phyloP scores from a whole-genome alignment of 139 green algal species.

The Closterium sp. region DNA sequence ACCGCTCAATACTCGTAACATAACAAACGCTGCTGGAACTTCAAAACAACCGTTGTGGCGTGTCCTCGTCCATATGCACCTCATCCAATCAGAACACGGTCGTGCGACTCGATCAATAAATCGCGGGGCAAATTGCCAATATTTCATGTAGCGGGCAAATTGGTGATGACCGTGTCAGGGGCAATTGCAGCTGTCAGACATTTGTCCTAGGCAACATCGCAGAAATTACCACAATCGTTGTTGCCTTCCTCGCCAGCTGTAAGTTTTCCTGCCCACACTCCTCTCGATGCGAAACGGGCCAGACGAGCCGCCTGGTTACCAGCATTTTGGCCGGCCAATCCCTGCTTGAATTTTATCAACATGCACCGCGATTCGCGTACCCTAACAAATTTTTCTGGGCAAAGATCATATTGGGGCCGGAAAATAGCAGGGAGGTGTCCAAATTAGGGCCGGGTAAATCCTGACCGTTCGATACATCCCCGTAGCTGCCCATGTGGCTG shows the following conservation, averaged over 20 bases:
- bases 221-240: not conserved
- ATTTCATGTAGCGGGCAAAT: not conserved
- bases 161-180: not conserved
- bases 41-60: no score
- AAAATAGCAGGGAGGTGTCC: no score
- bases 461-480: no score
- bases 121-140: not conserved
- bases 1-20: no score
- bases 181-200: not conserved
- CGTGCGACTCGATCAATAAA: no score
- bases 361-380: not conserved
- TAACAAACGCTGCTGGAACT: no score
- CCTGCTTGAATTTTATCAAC: not conserved
- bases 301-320: not conserved
- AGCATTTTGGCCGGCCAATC: not conserved
- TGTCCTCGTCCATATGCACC: no score
- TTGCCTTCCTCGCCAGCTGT: not conserved
- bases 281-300: not conserved
- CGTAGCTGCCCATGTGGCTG: no score
- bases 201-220: not conserved
- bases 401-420: no score
- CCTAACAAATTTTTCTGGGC: not conserved
- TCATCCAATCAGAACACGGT: no score
- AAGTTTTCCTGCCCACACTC: no score
- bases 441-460: no score